Evolutionary conservation across 768 basidiomycete species (phyloP), one percentile per base, ranked within the genome.

Genomic region (Boletellus sp.): DNA sequence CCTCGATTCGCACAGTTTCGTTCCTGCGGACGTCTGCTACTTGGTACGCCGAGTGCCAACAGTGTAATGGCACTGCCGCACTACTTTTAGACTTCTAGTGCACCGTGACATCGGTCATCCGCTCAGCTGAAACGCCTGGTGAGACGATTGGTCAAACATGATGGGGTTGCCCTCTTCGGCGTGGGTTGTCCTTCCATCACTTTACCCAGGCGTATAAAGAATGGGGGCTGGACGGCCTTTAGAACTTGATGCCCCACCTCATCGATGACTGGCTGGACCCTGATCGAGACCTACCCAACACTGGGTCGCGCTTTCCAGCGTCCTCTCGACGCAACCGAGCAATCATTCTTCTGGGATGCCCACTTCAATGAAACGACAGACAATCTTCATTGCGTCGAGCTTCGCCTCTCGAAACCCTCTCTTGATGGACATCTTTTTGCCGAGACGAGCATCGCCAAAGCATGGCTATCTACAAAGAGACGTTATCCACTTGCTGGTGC

Each of bases 381-480:
- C 12, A 5, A 16, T 22, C 13, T 40, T 10, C 37, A 33, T 19
- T 16, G 32, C 20, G 28, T 17, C 20, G 26, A 47, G 31, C 22
- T 47, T 16, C 39, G 47, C 24, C 20, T 40, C 3, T 23, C 8
- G 16, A 20, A 33, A 6, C 10, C 42, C 23, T 23, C 38, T 24
- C 16, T 10, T 13, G 31, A 47, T 20, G 17, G 6, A 12, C 31
- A 33, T 4, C 31, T 47, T n/a, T 47, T 33, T 40, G 39, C 38
- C 13, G 37, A 47, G 3, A 16, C 37, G 1, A 40, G 40, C 13
- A 23, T 47, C 20, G 15, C 33, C 46, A 32, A 31, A 8, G 46
- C 46, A 4, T 47, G 46, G 46, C 31, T 47, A 10, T 47, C 38
- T 23, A 40, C 46, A 33, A 47, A 47, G 38, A 32, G 46, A 20